phyloP scores from a whole-genome alignment of 2,329 filamentous ascomycete genomes.

The Ciborinia camelliae region DNA sequence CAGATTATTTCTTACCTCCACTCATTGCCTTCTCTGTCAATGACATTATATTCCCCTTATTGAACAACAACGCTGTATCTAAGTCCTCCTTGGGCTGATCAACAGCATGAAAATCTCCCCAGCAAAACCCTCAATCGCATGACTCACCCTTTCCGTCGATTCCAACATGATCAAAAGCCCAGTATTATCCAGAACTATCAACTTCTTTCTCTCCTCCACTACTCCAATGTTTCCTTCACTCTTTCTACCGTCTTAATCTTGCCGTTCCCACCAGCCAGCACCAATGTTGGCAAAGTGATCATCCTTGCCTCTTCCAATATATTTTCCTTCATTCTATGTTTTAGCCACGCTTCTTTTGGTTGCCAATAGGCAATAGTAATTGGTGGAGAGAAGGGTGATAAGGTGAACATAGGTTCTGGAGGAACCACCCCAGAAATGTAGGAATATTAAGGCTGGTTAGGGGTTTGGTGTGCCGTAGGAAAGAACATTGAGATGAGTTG shows the following conservation, averaged over 20 bases:
- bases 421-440: conserved; percentile 43
- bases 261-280: conserved; percentile 38
- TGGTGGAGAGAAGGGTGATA: conserved; percentile 21
- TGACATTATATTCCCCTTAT: not conserved
- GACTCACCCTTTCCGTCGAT: conserved; percentile 16
- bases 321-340: conserved; percentile 39
- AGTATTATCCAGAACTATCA: conserved; percentile 23
- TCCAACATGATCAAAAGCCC: conserved; percentile 27
- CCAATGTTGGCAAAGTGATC: conserved; percentile 29
- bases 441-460: conserved; percentile 33
- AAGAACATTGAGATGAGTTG: conserved; percentile 18
- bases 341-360: conserved; percentile 38
- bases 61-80: not conserved
- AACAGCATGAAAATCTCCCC: not conserved
- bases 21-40: not conserved
- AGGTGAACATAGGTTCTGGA: conserved; percentile 36
- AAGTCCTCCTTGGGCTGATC: no score
- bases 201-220: conserved; percentile 12
- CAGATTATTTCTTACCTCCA: not conserved
- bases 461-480: conserved; percentile 1
- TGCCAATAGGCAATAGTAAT: conserved; percentile 32
- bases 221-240: conserved; percentile 31
- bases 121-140: conserved; percentile 4
- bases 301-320: conserved; percentile 28
- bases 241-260: conserved; percentile 38